These are phyloP conservation scores for Gossypium thurberi DNA, from an alignment of 345 rosid species.

Conservation along the genomic window DNA sequence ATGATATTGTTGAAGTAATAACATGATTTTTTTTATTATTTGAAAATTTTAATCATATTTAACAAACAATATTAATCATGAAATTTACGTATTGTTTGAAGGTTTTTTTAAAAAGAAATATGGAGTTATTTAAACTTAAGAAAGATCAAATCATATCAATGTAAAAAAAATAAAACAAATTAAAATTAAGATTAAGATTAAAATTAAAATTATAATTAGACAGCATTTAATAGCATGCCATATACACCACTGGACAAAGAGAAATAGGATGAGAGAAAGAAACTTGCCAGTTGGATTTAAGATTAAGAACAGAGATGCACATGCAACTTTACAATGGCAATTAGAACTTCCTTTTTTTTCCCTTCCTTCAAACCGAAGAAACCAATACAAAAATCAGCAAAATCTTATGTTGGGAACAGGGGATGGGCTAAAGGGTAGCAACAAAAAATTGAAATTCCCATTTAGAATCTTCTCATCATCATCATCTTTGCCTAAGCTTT, in stretches of 20 bases:
- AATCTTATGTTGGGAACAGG: conserved; percentile 8
- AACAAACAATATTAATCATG: no score
- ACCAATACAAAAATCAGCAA: conserved; percentile 13
- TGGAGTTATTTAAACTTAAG: no score
- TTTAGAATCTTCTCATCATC: conserved; percentile 7
- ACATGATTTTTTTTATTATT: no score
- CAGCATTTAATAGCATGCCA: no score
- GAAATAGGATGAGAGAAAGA: not conserved
- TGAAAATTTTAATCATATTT: no score
- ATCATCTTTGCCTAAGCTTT: conserved; percentile 4
- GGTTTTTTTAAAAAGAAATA: no score
- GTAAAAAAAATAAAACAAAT: no score
- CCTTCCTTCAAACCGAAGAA: conserved; percentile 22
- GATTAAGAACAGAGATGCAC: not conserved
- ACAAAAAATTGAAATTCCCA: conserved; percentile 11
- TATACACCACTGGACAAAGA: not conserved
- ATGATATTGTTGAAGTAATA: no score
- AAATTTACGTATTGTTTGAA: no score
- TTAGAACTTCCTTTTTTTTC: not conserved
- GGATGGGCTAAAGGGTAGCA: not conserved
- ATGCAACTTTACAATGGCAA: conserved; percentile 16
- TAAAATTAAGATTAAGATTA: no score
- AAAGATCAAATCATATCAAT: no score
- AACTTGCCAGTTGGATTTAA: not conserved
- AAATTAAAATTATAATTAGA: no score